Base-by-base conservation (phyloP, 2,329 filamentous ascomycete genomes). In the Fusarium heterosporum region DNA sequence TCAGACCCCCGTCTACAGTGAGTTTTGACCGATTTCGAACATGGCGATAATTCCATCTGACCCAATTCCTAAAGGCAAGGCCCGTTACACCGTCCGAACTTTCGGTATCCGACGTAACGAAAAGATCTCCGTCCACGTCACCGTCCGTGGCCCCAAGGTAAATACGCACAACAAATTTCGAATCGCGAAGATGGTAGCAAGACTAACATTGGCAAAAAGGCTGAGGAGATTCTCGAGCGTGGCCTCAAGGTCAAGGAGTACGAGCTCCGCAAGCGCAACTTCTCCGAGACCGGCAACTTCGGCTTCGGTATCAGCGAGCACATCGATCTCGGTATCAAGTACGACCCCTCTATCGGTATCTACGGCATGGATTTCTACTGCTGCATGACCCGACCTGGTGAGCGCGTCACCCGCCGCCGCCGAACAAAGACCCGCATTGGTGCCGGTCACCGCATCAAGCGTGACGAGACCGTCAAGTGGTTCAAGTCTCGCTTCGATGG, bases 161-260 rank as follows among this genome's bases (percentile, higher is more conserved):
- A 72, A 68, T 64, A 48, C 39, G 29, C 26, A 41, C 43, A 49
- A 25, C n/a, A 30, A 17, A 6, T 22, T 38, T 22, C 8, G 17
- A 19, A 49, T 12, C 14, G 29, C 17, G 13, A 8, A 46, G 26
- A 34, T 36, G 13, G 29, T 22, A 14, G 14, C 32, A 19, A 42
- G 38, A 50, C 73, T 78, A 73, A 79, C 69, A 65, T 22, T 16
- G 13, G 11, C 22, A 55, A n/a, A n/a, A 36, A 88, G 91, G 96
- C 96, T 71, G 96, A 99, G 90, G 96, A 99, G 87, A 99, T 99
- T 80, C 91, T 99, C 81, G 96, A 99, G 93, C 95, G 96, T 89
- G 96, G 96, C 82, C 92, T 99, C 82, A 99, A 99, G 91, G 96
- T 99, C 90, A 99, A 99, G 93, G 96, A 99, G 87, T 99, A 99